Conservation (phyloP, 208 protist species). For the Leishmania aethiopica region DNA sequence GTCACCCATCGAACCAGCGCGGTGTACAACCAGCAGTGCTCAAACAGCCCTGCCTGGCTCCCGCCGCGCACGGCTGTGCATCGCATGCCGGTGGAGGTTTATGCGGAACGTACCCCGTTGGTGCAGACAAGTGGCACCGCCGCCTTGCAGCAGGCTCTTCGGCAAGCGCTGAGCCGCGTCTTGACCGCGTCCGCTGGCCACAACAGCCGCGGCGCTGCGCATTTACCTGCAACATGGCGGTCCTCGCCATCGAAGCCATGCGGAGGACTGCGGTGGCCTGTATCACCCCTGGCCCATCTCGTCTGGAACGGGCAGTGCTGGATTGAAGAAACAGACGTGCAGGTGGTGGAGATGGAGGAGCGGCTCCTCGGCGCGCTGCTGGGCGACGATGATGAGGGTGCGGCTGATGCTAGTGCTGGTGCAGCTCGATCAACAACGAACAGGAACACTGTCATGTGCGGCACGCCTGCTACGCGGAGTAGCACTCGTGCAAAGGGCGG, state of each 20-base stretch:
- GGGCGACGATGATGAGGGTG: neutral
- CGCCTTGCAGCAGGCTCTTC: conserved; percentile 7
- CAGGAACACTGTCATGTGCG: neutral
- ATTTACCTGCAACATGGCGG: neutral
- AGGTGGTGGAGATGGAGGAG: conserved; percentile 18
- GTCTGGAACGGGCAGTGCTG: conserved; percentile 25
- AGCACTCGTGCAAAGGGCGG: neutral
- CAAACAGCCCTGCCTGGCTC: neutral
- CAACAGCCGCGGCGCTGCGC: neutral
- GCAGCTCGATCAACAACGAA: neutral
- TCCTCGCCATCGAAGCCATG: neutral
- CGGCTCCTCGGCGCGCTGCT: neutral
- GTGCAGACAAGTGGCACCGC: conserved; percentile 1
- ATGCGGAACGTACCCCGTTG: conserved; percentile 20
- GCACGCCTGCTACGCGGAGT: neutral
- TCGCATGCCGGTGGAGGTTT: conserved; percentile 18
- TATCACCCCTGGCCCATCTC: conserved; percentile 1
- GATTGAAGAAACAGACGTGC: conserved; percentile 19
- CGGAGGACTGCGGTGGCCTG: neutral
- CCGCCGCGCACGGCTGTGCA: conserved; percentile 1
- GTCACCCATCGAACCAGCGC: neutral
- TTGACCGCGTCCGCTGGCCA: neutral
- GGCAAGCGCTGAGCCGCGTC: neutral
- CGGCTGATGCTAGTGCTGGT: neutral
- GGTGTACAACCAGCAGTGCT: neutral